A percentile compares a stretch with the other conserved stretches of the same genome.
These are phyloP conservation scores for Alopecurus myosuroides DNA, from an alignment of 176 grass and related monocot species.

Conservation along the genomic window DNA sequence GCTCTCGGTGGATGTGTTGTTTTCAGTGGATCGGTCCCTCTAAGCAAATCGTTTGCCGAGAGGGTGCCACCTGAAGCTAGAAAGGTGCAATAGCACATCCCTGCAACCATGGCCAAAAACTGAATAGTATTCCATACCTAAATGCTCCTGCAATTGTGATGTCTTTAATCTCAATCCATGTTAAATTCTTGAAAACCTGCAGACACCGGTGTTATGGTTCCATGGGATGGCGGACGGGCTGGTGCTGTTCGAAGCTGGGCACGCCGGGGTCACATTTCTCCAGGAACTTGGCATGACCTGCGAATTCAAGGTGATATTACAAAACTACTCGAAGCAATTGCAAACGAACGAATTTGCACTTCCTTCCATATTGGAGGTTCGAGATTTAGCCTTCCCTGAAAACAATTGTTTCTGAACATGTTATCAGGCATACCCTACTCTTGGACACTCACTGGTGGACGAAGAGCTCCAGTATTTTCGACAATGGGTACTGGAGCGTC, in stretches of 20 bases:
- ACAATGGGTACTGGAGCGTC: constrained; percentile 33
- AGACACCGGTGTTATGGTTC: constrained; percentile 79
- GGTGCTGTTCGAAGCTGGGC: constrained; percentile 55
- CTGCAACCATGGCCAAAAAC: too few species aligned
- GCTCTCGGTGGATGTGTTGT: constrained; percentile 51
- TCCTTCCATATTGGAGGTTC: neutral
- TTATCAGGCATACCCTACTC: constrained; percentile 34
- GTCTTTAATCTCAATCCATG: neutral
- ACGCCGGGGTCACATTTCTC: constrained; percentile 51
- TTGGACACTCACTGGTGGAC: constrained; percentile 56
- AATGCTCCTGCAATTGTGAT: neutral
- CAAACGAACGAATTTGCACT: too few species aligned
- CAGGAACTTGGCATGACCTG: constrained; percentile 51
- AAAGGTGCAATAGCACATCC: constrained; percentile 33
- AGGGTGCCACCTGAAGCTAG: constrained; percentile 41
- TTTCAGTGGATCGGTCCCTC: constrained; percentile 62
- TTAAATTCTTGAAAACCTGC: neutral
- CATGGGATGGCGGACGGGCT: constrained; percentile 60
- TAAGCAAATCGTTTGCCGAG: constrained; percentile 36
- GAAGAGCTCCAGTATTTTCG: constrained; percentile 53
- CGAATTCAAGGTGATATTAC: constrained; percentile 51
- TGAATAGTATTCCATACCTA: too few species aligned
- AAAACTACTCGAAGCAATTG: neutral
- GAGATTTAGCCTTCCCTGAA: neutral
- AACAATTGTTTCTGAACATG: neutral